Evolutionary conservation across 2,329 filamentous ascomycete species (phyloP).

Genomic region (Penicillium sp.): DNA sequence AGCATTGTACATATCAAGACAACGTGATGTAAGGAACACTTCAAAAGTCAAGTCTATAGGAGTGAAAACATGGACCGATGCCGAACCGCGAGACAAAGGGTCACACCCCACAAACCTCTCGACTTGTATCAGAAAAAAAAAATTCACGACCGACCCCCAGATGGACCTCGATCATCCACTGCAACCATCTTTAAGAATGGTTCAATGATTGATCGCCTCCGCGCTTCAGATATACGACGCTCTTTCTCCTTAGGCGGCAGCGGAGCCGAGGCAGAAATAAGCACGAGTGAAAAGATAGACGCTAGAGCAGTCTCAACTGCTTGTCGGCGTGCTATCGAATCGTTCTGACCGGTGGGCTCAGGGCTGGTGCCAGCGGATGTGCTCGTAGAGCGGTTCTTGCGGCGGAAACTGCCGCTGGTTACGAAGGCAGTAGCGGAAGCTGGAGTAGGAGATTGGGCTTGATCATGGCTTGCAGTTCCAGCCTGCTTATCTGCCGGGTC

Average conservation of each 20-base stretch:
- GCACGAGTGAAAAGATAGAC: slow-evolving; percentile 61
- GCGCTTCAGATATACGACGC: slow-evolving; percentile 59
- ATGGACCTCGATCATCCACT: slow-evolving; percentile 36
- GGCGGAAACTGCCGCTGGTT: slow-evolving; percentile 31
- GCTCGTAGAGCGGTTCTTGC: slow-evolving; percentile 27
- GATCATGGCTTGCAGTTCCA: slow-evolving; percentile 3
- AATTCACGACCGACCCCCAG: slow-evolving; percentile 25
- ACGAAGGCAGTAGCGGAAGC: slow-evolving; percentile 30
- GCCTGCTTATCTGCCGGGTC: slow-evolving; percentile 3
- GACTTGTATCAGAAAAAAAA: background rate
- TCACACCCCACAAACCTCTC: background rate
- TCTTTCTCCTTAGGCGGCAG: slow-evolving; percentile 55
- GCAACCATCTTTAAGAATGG: slow-evolving; percentile 59
- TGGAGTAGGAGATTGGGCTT: slow-evolving; percentile 14
- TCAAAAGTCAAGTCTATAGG: background rate
- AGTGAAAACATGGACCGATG: background rate
- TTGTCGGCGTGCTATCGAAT: slow-evolving; percentile 54
- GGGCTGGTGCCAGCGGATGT: slow-evolving; percentile 23
- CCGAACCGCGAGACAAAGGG: background rate
- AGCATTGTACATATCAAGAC: background rate
- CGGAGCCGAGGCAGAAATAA: slow-evolving; percentile 55
- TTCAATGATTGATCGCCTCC: slow-evolving; percentile 65
- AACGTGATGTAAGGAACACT: background rate
- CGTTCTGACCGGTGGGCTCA: slow-evolving; percentile 26
- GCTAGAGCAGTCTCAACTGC: slow-evolving; percentile 62